Evolutionary conservation across 179 eudicot species (phyloP).

Genomic region (Spergularia azorica): DNA sequence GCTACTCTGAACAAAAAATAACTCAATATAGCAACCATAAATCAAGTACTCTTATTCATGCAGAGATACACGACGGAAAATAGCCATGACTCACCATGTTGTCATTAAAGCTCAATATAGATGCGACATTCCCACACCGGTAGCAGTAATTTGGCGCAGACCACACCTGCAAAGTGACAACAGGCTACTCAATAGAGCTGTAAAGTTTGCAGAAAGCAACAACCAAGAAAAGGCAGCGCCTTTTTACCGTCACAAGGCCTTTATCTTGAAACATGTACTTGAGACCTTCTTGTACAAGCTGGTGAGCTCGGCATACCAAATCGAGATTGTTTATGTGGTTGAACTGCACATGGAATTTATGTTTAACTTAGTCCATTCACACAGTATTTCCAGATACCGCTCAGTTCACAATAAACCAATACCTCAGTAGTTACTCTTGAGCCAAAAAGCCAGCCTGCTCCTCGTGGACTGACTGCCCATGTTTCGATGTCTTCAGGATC

Average conservation of each 20-base stretch:
- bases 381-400: conserved; percentile 1
- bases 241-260: conserved; percentile 92
- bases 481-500: conserved; percentile 99
- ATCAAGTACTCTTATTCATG: background rate
- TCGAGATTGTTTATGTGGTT: conserved; percentile 98
- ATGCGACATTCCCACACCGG: conserved; percentile 99
- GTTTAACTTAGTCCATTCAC: conserved; percentile 5
- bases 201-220: background rate
- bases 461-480: conserved; percentile 99
- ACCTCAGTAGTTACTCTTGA: conserved; percentile 99
- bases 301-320: conserved; percentile 97
- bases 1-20: background rate
- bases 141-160: conserved; percentile 99
- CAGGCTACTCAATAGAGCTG: conserved; percentile 11
- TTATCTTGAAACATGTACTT: conserved; percentile 99
- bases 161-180: conserved; percentile 73
- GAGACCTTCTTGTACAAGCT: conserved; percentile 98
- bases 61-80: background rate
- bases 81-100: conserved; percentile 64
- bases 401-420: conserved; percentile 1
- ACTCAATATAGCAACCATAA: background rate
- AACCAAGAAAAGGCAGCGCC: conserved; percentile 31
- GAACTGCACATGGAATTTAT: conserved; percentile 60
- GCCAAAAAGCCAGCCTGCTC: conserved; percentile 99
- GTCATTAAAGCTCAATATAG: conserved; percentile 97